A percentile compares a stretch with the other conserved stretches of the same genome.
These are phyloP conservation scores for Henckelia pumila DNA, from an alignment of 257 asterid species.

Conservation along the genomic window DNA sequence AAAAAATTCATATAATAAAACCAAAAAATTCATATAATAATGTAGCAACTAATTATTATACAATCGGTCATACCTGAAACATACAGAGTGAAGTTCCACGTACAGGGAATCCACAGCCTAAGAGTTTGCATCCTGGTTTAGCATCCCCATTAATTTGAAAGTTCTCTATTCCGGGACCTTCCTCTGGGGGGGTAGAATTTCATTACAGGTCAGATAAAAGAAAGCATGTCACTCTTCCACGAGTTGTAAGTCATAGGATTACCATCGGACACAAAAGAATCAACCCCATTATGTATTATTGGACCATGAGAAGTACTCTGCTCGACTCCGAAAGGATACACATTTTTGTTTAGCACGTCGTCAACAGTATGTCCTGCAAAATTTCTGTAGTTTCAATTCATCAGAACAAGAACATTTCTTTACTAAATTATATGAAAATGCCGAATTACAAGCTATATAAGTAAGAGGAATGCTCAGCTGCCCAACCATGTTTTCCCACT, in stretches of 20 bases:
- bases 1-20: constrained; percentile 20
- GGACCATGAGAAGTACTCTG: constrained; percentile 49
- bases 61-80: constrained; percentile 73
- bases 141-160: constrained; percentile 96
- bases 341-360: constrained; percentile 52
- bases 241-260: constrained; percentile 20
- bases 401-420: constrained; percentile 26
- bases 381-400: constrained; percentile 52
- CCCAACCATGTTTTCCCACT: too few relatives aligned
- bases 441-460: background rate
- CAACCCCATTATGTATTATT: constrained; percentile 42
- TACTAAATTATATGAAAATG: background rate
- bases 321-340: constrained; percentile 40
- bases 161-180: constrained; percentile 86
- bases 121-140: constrained; percentile 82
- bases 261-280: constrained; percentile 75
- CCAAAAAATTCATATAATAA: constrained; percentile 5
- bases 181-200: constrained; percentile 41
- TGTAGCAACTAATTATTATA: constrained; percentile 7
- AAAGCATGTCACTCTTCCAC: constrained; percentile 8
- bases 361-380: constrained; percentile 44
- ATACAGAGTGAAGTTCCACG: constrained; percentile 97
- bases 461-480: too few relatives aligned
- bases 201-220: constrained; percentile 28
- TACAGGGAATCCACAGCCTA: constrained; percentile 92